phyloP scores from a whole-genome alignment of 306 rosid genomes.

The Vigna mungo region DNA sequence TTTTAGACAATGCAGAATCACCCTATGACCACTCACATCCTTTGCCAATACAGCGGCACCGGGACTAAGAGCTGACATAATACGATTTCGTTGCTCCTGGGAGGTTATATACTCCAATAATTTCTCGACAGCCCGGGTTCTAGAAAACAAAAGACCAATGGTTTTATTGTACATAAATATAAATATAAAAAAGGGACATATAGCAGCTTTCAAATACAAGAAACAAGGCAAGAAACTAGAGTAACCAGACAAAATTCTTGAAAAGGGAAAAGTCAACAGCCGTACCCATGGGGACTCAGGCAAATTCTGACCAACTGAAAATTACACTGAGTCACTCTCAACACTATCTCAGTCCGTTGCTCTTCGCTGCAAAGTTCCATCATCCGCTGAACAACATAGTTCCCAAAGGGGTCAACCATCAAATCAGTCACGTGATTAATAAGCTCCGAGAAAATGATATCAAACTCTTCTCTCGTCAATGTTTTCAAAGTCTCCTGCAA shows the following conservation, averaged over 20 bases:
- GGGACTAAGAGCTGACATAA: conserved; percentile 51
- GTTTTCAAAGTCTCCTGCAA: conserved; percentile 50
- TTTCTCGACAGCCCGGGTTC: conserved; percentile 60
- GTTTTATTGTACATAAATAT: neutral
- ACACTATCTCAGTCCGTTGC: conserved; percentile 58
- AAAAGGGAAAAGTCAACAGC: neutral
- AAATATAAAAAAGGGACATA: neutral
- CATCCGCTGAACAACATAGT: conserved; percentile 64
- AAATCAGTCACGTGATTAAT: conserved; percentile 46
- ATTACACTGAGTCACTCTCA: conserved; percentile 21
- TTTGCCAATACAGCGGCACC: conserved; percentile 52
- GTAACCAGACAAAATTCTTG: neutral
- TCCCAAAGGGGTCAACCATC: conserved; percentile 61
- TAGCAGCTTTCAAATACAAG: conserved; percentile 5
- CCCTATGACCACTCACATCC: conserved; percentile 63
- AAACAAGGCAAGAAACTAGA: neutral
- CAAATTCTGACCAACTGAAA: conserved; percentile 49
- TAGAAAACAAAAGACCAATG: conserved; percentile 30
- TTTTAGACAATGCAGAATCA: conserved; percentile 57
- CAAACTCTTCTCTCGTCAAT: conserved; percentile 31
- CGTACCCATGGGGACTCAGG: conserved; percentile 63
- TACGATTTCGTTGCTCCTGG: conserved; percentile 41
- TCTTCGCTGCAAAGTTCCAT: conserved; percentile 56
- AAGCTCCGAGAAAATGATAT: conserved; percentile 49
- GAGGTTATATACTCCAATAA: conserved; percentile 54